Evolutionary conservation across 331 rosid genomes (phyloP), one percentile per base, ranked within the genome.

Genomic region (Rhamnella rubrinervis): DNA sequence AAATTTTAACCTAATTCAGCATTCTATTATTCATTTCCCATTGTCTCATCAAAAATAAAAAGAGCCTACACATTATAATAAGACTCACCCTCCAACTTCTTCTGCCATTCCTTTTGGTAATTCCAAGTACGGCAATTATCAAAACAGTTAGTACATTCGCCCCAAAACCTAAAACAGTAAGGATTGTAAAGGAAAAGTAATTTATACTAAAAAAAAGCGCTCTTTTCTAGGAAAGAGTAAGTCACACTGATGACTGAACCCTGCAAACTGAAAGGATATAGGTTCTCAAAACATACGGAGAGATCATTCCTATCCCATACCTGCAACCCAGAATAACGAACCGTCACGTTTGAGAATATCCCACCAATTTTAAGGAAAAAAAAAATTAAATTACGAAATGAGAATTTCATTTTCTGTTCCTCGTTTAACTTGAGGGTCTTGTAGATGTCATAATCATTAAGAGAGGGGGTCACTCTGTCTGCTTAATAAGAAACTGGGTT

Each of bases 91-190:
- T 82, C 76, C 75, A 68, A 58, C 60, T 74, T 68, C 76, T 63
- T 70, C 61, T 67, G 26, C 61, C 67, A 63, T 63, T 69, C 80
- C 67, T 79, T 40, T 61, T 74, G 28, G 74, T 64, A 61, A 88
- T 50, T 81, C 88, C 91, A 37, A 85, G 74, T 63, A 76, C 74
- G 66, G 69, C 74, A 65, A 83, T 77, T 61, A 93, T 71, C 67
- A 63, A n/a, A 61, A 84, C 16, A 71, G 96, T 93, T 61, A 83
- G 85, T 66, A 68, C 67, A 77, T 90, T 93, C 76, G 84, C 82
- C 39, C 88, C 89, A 75, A 93, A 86, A 55, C 86, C 97, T 72
- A 88, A 79, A 49, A 83, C 81, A 66, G 97, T 93, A 74, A 13
- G 66, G 46, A 14, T 66, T 58, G 76, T 85, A 78, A 85, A 90